A percentile compares a stretch with the other conserved stretches of the same genome.
Evolutionary conservation across 129 eudicot species (phyloP).

Genomic region (Pittosporum tobira): DNA sequence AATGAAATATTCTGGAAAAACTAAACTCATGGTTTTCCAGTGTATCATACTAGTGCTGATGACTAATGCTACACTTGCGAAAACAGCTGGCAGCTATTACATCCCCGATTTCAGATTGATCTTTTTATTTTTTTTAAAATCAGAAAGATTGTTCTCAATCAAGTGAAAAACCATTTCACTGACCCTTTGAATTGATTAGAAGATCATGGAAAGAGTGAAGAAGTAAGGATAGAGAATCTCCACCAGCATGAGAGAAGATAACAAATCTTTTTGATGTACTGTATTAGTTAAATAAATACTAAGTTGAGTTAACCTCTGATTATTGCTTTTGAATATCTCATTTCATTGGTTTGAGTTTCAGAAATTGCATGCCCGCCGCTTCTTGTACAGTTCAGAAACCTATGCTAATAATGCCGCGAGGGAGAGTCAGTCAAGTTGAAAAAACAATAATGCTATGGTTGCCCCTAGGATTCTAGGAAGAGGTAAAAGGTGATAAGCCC

Average conservation of each 20-base stretch:
- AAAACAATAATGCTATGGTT: background rate
- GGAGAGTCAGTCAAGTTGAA: background rate
- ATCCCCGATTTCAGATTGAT: background rate
- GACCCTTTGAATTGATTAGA: too few relatives aligned
- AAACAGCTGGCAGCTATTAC: background rate
- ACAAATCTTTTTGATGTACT: background rate
- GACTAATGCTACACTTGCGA: background rate
- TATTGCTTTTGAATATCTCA: too few relatives aligned
- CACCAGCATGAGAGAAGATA: background rate
- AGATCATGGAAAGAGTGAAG: background rate
- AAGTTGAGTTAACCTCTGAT: background rate
- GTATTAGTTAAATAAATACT: background rate
- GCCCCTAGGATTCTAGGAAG: background rate
- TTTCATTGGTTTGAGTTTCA: too few relatives aligned
- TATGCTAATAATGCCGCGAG: too few relatives aligned
- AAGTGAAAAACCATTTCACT: too few relatives aligned
- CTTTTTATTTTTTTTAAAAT: too few relatives aligned
- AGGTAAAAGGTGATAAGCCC: constrained; percentile 11
- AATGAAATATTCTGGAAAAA: background rate
- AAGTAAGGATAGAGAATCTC: background rate
- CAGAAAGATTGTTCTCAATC: too few relatives aligned
- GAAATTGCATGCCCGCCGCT: too few relatives aligned
- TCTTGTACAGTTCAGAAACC: too few relatives aligned
- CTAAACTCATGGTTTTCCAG: background rate
- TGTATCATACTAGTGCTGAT: background rate